Base-by-base conservation (phyloP, 2,329 filamentous ascomycete genomes). In the Exophiala sideris region DNA sequence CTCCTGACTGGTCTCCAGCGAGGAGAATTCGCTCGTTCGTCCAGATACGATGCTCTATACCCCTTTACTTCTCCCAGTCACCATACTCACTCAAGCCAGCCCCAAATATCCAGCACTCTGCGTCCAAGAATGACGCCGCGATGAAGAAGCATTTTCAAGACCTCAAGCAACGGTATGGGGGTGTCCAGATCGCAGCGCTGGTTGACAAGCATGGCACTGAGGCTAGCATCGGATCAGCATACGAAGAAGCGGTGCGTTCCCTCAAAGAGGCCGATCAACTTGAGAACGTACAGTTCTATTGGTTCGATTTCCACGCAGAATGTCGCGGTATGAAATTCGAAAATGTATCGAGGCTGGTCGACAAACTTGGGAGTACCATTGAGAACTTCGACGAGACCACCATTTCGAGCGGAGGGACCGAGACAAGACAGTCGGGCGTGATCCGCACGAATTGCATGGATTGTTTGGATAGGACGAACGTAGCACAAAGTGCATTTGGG, bases 371-470 rank as follows among this genome's bases (percentile, higher is more conserved):
- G 24, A 73, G 78, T 3, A 84, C 81, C n/a, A 75, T 96, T 9
- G 83, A 87, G 40, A 75, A 78, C 3, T 83, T 87, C 42, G 86
- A 88, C 1, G 91, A 88, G 73, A 90, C 87, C 0, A 80, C 88
- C 10, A 68, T 80, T 11, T 71, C 77, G 7, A 66, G 74, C 29
- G 72, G 74, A 14, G 67, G 70, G 18, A 59, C 74, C 2, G 54
- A 71, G 16, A 70, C 71, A 33, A 69, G 67, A 44, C 91, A 96
- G 68, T 78, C 75, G 21, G 91, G 91, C 1, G 82, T 95, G 5
- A 70, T 97, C n/a, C 81, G 94, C 52, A 96, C 91, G 1, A 99
- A 99, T 67, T 99, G 94, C 70, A 97, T 99, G 94, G 94, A 99
- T 67, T 99, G 94, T 64, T 76, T 99, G 8, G 94, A 99, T 68